These are phyloP conservation scores for Talaromyces sp. DNA, from an alignment of 2,329 filamentous ascomycete genomes.

Conservation along the genomic window DNA sequence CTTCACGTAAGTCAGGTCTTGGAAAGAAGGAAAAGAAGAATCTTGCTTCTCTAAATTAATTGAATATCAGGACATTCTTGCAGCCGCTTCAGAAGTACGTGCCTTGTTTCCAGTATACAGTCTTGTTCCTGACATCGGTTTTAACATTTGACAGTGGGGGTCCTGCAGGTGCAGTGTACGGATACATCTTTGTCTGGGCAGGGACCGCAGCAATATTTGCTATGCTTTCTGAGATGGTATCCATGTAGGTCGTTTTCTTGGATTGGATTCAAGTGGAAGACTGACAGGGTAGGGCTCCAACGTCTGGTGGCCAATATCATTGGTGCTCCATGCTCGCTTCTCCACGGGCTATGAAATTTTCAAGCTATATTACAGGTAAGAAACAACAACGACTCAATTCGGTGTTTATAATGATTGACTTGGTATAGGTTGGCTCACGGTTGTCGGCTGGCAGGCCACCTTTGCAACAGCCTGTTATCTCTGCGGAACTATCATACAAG, in stretches of 20 bases:
- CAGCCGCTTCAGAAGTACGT: slow-evolving; percentile 6
- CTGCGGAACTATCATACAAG: slow-evolving; percentile 33
- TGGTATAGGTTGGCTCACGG: slow-evolving; percentile 15
- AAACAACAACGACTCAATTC: neutral
- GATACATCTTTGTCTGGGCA: slow-evolving; percentile 10
- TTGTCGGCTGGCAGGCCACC: slow-evolving; percentile 31
- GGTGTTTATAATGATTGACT: neutral
- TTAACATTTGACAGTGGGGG: slow-evolving; percentile 3
- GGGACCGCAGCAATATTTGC: neutral
- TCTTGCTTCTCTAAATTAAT: neutral
- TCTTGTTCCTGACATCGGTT: neutral
- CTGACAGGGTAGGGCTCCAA: slow-evolving; percentile 9
- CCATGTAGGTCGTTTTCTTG: neutral
- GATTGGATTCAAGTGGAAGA: neutral
- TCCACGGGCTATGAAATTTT: neutral
- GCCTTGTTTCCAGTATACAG: neutral
- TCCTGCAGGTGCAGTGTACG: slow-evolving; percentile 5
- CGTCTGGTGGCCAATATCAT: slow-evolving; percentile 8
- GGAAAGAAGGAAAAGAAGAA: neutral
- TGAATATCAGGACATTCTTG: neutral
- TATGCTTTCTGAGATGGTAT: slow-evolving; percentile 7
- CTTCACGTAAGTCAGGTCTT: neutral
- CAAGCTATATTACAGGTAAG: slow-evolving; percentile 5
- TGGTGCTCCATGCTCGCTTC: slow-evolving; percentile 13
- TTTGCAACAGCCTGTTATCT: slow-evolving; percentile 30